These are phyloP conservation scores for Picea abies DNA, from an alignment of 83 land plant species.

Conservation along the genomic window DNA sequence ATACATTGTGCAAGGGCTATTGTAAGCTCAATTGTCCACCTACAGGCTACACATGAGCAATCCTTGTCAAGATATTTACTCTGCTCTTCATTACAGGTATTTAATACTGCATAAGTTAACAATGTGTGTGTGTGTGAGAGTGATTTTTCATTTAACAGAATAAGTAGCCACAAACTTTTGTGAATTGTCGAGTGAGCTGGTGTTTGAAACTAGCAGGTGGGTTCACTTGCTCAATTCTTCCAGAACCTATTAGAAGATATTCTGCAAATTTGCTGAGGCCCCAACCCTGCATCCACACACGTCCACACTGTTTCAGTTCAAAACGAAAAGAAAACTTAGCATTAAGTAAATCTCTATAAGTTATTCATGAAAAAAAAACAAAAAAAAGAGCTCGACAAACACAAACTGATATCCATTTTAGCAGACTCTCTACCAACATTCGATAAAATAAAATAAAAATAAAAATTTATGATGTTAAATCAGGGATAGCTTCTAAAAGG, in stretches of 20 bases:
- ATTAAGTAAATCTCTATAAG: background rate
- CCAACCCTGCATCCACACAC: slow-evolving; percentile 7
- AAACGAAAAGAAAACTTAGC: background rate
- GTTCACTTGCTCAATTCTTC: slow-evolving; percentile 24
- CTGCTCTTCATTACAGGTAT: background rate
- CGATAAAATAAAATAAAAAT: no score
- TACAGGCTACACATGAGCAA: slow-evolving; percentile 8
- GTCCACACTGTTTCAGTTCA: no score
- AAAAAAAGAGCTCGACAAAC: no score
- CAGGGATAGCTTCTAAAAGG: no score
- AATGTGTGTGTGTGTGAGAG: no score
- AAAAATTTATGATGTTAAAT: no score
- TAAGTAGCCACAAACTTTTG: slow-evolving; percentile 11
- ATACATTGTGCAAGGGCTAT: slow-evolving; percentile 52
- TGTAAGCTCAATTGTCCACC: slow-evolving; percentile 46
- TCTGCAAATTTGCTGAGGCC: slow-evolving; percentile 8
- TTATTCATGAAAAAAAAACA: background rate
- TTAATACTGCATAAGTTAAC: background rate
- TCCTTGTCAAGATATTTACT: background rate
- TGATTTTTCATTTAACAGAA: no score
- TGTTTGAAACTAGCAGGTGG: slow-evolving; percentile 34
- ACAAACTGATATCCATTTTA: no score
- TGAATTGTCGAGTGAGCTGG: slow-evolving; percentile 19
- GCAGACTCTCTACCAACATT: no score
- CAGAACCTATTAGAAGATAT: slow-evolving; percentile 29